Conservation (phyloP, 768 basidiomycete genomes). For the Trametes cubensis region DNA sequence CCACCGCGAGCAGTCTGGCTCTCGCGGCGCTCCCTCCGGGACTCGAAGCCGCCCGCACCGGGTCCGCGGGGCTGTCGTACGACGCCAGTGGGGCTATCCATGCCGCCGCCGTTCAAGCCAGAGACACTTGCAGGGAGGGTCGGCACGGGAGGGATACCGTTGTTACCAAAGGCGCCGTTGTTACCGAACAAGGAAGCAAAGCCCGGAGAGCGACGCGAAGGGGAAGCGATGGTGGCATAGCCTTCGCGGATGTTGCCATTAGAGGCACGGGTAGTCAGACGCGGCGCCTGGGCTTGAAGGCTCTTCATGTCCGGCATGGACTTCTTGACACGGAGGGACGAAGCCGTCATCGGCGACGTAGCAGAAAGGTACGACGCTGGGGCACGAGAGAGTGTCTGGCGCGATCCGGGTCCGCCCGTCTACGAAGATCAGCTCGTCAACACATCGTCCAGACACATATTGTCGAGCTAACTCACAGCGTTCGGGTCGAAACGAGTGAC, state of each 20-base stretch:
- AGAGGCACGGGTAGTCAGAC: conserved; percentile 77
- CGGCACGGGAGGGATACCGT: conserved; percentile 75
- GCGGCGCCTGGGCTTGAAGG: conserved; percentile 76
- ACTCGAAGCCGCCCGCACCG: conserved; percentile 72
- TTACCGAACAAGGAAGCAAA: conserved; percentile 72
- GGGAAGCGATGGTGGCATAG: conserved; percentile 85
- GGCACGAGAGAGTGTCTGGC: conserved; percentile 76
- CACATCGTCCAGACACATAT: conserved; percentile 5
- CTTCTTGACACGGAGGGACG: conserved; percentile 86
- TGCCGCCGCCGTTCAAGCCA: conserved; percentile 41
- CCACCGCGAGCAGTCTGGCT: conserved; percentile 62
- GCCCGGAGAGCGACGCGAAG: conserved; percentile 74
- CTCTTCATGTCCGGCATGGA: conserved; percentile 99
- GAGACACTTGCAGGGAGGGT: conserved; percentile 66
- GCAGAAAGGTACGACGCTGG: conserved; percentile 80
- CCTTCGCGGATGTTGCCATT: conserved; percentile 88
- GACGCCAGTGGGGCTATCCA: conserved; percentile 53
- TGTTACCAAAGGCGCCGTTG: conserved; percentile 42
- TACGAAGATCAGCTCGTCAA: conserved; percentile 27
- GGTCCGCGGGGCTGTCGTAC: conserved; percentile 87
- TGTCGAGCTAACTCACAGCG: conserved; percentile 53
- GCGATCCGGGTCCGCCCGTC: conserved; percentile 51
- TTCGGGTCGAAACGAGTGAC: conserved; percentile 89
- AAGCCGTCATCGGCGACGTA: conserved; percentile 46
- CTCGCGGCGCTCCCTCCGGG: conserved; percentile 53